phyloP scores from a whole-genome alignment of 1,284 basidiomycete species.

The Pholiota adiposa region DNA sequence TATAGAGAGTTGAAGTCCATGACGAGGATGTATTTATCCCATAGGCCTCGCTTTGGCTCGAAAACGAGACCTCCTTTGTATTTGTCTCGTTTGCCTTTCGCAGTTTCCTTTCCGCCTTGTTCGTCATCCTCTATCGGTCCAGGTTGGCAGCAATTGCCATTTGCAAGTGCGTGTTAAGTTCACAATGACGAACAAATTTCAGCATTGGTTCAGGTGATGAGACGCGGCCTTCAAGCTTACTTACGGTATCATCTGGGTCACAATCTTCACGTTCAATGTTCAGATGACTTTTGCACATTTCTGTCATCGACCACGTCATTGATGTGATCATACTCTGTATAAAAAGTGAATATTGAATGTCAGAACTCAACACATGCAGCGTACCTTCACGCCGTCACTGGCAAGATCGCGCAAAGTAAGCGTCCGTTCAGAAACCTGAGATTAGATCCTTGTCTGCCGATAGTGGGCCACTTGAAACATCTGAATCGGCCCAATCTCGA shows the following conservation, averaged over 20 bases:
- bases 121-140: slow-evolving; percentile 72
- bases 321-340: slow-evolving; percentile 89
- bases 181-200: slow-evolving; percentile 81
- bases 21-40: slow-evolving; percentile 97
- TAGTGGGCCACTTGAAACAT: slow-evolving; percentile 80
- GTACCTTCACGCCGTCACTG: slow-evolving; percentile 91
- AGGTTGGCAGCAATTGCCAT: slow-evolving; percentile 35
- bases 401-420: slow-evolving; percentile 91
- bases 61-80: slow-evolving; percentile 99
- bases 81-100: slow-evolving; percentile 86
- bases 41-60: slow-evolving; percentile 94
- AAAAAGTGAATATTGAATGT: background rate
- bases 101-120: slow-evolving; percentile 50
- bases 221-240: slow-evolving; percentile 88
- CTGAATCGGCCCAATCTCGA: slow-evolving; percentile 93
- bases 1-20: slow-evolving; percentile 99
- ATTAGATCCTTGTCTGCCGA: slow-evolving; percentile 87
- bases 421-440: slow-evolving; percentile 86
- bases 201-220: slow-evolving; percentile 81
- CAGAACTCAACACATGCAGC: background rate
- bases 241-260: slow-evolving; percentile 93
- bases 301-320: slow-evolving; percentile 97
- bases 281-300: slow-evolving; percentile 94
- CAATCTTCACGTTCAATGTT: slow-evolving; percentile 89
- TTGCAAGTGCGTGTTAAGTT: slow-evolving; percentile 28